Percentiles rank a stretch among this genome's conserved stretches.
These are phyloP conservation scores for Colletotrichum godetiae DNA, from an alignment of 2,329 filamentous ascomycete genomes.

Conservation along the genomic window DNA sequence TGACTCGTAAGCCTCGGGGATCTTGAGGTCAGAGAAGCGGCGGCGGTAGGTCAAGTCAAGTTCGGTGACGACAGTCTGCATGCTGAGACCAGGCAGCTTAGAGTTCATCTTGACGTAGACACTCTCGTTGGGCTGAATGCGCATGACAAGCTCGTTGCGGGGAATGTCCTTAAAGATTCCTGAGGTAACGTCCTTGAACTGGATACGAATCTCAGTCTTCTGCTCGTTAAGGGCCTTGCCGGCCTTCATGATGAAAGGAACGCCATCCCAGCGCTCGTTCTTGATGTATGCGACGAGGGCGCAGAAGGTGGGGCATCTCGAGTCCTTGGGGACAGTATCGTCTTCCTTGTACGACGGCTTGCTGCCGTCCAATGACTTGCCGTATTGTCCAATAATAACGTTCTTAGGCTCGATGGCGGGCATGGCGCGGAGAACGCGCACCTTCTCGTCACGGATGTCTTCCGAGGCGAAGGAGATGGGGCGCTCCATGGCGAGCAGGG, in stretches of 20 bases:
- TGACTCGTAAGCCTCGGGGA: conserved; percentile 98
- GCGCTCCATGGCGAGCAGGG: conserved; percentile 96
- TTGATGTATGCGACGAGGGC: conserved; percentile 98
- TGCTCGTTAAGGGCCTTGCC: conserved; percentile 99
- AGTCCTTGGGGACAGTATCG: conserved; percentile 96
- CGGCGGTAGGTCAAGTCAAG: conserved; percentile 97
- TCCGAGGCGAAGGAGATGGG: conserved; percentile 98
- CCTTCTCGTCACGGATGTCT: conserved; percentile 98
- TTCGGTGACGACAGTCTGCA: conserved; percentile 99
- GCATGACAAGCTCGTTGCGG: conserved; percentile 98
- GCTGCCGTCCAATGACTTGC: conserved; percentile 92
- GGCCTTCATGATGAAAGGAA: conserved; percentile 99
- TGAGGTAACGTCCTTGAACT: conserved; percentile 99
- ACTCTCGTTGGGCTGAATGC: conserved; percentile 98
- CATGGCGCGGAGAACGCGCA: conserved; percentile 93
- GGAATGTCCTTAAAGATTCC: conserved; percentile 99
- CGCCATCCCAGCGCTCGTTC: conserved; percentile 99
- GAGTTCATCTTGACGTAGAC: conserved; percentile 99
- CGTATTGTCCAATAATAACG: conserved; percentile 99
- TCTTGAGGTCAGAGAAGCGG: conserved; percentile 99
- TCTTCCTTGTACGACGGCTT: conserved; percentile 99
- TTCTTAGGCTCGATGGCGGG: conserved; percentile 98
- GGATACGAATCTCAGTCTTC: conserved; percentile 98
- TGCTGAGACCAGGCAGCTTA: conserved; percentile 96
- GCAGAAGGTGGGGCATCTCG: conserved; percentile 97